Conservation (phyloP, 352 stramenopile species). For the Blastocystis sp. region DNA sequence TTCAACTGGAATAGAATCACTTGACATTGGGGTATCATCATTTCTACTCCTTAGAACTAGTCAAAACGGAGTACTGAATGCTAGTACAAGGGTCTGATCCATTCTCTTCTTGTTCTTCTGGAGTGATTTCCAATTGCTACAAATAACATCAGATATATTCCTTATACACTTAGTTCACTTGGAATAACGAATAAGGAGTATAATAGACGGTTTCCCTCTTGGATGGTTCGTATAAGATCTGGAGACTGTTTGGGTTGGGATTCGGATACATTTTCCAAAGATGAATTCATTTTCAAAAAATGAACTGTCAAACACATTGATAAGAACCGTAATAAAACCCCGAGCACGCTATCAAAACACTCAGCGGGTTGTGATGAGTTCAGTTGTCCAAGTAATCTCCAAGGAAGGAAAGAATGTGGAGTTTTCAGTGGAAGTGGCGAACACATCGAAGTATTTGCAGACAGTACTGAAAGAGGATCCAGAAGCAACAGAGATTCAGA, state of each 20-base stretch:
- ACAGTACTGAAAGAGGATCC: constrained; percentile 63
- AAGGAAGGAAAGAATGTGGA: constrained; percentile 44
- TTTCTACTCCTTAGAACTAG: no score
- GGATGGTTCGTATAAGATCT: neutral
- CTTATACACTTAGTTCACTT: neutral
- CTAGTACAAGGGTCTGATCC: neutral
- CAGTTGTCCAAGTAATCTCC: constrained; percentile 13
- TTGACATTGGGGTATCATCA: no score
- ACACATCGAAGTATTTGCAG: constrained; percentile 56
- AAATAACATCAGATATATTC: neutral
- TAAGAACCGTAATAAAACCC: constrained; percentile 31
- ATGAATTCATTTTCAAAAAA: constrained; percentile 2
- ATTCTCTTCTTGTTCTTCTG: neutral
- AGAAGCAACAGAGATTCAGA: neutral
- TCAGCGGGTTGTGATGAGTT: neutral
- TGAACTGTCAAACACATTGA: neutral
- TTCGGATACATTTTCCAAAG: neutral
- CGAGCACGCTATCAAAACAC: neutral
- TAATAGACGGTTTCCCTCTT: neutral
- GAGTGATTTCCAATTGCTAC: neutral
- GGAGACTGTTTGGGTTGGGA: neutral
- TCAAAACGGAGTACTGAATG: no score
- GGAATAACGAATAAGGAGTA: neutral
- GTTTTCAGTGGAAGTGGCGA: constrained; percentile 4
- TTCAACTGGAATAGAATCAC: no score